A percentile compares a stretch with the other conserved stretches of the same genome.
phyloP scores from a whole-genome alignment of 2,329 filamentous ascomycete species.

The Neonectria punicea region DNA sequence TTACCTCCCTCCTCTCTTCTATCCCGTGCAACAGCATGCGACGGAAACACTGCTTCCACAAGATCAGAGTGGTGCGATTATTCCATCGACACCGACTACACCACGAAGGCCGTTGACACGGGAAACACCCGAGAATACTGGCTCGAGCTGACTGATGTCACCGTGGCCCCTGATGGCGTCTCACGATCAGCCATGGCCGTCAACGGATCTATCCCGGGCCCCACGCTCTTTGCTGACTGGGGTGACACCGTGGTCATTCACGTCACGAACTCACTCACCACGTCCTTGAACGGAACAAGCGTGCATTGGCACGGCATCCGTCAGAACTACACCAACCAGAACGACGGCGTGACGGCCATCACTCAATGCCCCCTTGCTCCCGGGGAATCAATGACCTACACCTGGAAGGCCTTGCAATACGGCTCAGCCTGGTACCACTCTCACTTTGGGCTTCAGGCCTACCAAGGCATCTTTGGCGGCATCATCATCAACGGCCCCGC shows the following conservation, averaged over 20 bases:
- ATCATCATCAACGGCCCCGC: conserved; percentile 66
- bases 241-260: conserved; percentile 61
- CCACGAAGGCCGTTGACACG: conserved; percentile 54
- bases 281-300: conserved; percentile 64
- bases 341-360: conserved; percentile 65
- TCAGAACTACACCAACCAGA: conserved; percentile 63
- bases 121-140: conserved; percentile 63
- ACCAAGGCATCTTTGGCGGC: conserved; percentile 32
- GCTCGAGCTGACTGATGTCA: conserved; percentile 54
- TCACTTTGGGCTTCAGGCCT: conserved; percentile 35
- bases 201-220: conserved; percentile 70
- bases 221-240: conserved; percentile 65
- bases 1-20: background rate
- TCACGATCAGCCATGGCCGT: conserved; percentile 55
- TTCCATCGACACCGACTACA: conserved; percentile 60
- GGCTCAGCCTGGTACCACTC: conserved; percentile 35
- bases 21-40: conserved; percentile 3
- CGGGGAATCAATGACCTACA: conserved; percentile 53
- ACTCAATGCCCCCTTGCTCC: conserved; percentile 64
- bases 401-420: conserved; percentile 28
- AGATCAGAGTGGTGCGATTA: conserved; percentile 58
- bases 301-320: conserved; percentile 73
- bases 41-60: conserved; percentile 43
- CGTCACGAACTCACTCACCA: conserved; percentile 59
- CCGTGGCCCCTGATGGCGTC: conserved; percentile 58